phyloP scores from a whole-genome alignment of 257 asterid genomes.

The Coffea eugenioides region DNA sequence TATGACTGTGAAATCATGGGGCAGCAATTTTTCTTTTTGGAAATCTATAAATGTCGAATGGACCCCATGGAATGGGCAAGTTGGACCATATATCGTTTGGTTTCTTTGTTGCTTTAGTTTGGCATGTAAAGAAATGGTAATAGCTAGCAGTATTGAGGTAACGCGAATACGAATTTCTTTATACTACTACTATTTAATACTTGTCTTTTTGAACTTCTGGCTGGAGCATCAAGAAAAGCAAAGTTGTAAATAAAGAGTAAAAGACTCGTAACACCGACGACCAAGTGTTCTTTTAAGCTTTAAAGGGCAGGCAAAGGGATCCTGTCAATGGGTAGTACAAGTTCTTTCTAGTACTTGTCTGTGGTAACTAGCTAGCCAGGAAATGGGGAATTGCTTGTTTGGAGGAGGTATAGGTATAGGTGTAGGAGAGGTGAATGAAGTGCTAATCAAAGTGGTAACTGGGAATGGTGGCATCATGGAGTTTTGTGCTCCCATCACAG shows the following conservation, averaged over 20 bases:
- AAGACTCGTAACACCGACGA: constrained; percentile 29
- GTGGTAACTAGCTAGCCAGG: too few relatives aligned
- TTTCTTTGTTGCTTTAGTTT: not conserved
- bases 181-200: not conserved
- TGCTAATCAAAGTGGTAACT: constrained; percentile 51
- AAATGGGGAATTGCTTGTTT: constrained; percentile 79
- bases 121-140: not conserved
- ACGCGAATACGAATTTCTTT: constrained; percentile 12
- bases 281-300: not conserved
- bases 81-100: not conserved
- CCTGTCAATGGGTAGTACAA: not conserved
- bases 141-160: not conserved
- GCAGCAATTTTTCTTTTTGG: not conserved
- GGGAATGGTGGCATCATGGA: constrained; percentile 79
- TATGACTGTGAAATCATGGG: constrained; percentile 20
- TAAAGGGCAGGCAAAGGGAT: not conserved
- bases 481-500: constrained; percentile 52
- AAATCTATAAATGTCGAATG: not conserved
- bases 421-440: constrained; percentile 34
- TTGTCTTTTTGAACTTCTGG: not conserved
- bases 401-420: constrained; percentile 61
- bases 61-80: not conserved
- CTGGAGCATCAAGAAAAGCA: constrained; percentile 22
- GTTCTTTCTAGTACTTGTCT: too few relatives aligned
- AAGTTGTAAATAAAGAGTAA: not conserved